Evolutionary conservation across 2,329 filamentous ascomycete genomes (phyloP).

Genomic region (Venturia effusa): DNA sequence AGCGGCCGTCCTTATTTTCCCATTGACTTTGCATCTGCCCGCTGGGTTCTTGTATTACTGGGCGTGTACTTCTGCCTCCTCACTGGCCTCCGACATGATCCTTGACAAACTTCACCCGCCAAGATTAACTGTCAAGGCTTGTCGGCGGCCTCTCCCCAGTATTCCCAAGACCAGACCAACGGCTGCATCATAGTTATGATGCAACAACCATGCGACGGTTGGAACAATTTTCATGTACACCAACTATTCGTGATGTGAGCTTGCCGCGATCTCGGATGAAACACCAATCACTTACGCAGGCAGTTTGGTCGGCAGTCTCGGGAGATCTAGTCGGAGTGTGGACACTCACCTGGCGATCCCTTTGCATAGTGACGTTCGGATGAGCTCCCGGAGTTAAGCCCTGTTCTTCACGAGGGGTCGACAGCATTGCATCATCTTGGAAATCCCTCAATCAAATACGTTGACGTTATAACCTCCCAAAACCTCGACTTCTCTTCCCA

Average conservation of each 20-base stretch:
- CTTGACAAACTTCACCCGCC: background rate
- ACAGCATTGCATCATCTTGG: background rate
- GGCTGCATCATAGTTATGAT: background rate
- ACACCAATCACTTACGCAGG: background rate
- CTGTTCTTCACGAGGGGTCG: background rate
- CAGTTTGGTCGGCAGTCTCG: background rate
- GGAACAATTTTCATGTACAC: too few relatives aligned
- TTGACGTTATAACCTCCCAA: too few relatives aligned
- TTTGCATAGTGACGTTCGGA: background rate
- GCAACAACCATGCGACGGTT: background rate
- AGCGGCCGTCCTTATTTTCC: background rate
- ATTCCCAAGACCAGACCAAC: background rate
- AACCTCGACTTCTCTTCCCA: background rate
- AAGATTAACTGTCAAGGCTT: background rate
- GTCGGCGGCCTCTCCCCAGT: constrained; percentile 1
- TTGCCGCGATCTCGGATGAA: background rate
- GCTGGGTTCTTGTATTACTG: constrained; percentile 11
- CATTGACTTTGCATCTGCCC: constrained; percentile 3
- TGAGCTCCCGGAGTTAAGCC: background rate
- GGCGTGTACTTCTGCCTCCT: constrained; percentile 7
- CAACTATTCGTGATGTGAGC: too few relatives aligned
- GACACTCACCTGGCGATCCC: background rate
- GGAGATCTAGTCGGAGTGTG: background rate
- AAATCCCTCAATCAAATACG: background rate
- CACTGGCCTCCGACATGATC: background rate